A percentile compares a stretch with the other conserved stretches of the same genome.
Conservation (phyloP, 2,329 filamentous ascomycete species). For the Shiraia sp. region DNA sequence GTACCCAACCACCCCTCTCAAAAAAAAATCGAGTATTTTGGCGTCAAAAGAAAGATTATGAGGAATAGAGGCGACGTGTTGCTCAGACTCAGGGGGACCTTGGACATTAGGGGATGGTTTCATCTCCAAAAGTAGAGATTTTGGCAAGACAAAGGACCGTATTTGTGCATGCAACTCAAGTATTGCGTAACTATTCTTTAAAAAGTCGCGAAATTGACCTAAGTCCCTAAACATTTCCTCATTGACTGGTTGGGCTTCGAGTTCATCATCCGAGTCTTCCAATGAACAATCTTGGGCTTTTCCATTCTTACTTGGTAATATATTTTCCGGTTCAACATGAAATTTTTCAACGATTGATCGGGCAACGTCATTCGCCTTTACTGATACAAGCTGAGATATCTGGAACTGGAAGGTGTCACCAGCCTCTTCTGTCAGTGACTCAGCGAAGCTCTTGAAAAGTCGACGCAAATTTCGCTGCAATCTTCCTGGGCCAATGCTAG, state of each 20-base stretch:
- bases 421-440: slow-evolving; percentile 7
- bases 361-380: slow-evolving; percentile 1
- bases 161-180: background rate
- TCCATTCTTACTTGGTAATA: no score
- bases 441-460: slow-evolving; percentile 9
- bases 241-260: background rate
- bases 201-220: background rate
- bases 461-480: slow-evolving; percentile 9
- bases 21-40: background rate
- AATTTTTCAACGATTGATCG: background rate
- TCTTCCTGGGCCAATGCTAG: slow-evolving; percentile 7
- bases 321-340: no score
- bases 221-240: background rate
- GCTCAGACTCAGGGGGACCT: no score
- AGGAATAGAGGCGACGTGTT: no score
- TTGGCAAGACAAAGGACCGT: background rate
- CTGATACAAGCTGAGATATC: background rate
- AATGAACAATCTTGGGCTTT: no score
- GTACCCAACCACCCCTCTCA: background rate
- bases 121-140: background rate
- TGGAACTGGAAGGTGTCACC: slow-evolving; percentile 7
- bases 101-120: background rate
- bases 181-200: background rate
- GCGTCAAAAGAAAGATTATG: no score
- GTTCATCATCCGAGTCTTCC: background rate